phyloP scores from a whole-genome alignment of 2,329 filamentous ascomycete species.

The Trichoderma simmonsii region DNA sequence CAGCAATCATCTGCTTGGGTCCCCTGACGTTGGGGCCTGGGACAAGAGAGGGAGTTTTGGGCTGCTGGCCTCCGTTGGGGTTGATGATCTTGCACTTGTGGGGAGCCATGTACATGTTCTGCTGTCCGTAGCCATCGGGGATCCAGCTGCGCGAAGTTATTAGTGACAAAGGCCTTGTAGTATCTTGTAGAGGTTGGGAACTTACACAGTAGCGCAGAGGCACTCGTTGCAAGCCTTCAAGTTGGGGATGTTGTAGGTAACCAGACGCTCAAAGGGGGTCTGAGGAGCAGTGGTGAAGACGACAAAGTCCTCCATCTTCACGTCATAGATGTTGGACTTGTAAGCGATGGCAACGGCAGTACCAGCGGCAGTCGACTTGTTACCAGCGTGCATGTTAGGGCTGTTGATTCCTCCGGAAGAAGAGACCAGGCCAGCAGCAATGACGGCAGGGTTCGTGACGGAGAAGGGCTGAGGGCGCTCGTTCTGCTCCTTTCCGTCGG shows the following conservation, averaged over 20 bases:
- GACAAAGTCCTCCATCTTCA: slow-evolving; percentile 8
- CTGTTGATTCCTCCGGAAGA: background rate
- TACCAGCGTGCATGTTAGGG: background rate
- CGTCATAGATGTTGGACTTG: slow-evolving; percentile 6
- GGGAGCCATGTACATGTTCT: slow-evolving; percentile 6
- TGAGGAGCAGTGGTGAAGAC: background rate
- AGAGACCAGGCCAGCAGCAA: background rate
- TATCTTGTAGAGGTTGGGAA: background rate
- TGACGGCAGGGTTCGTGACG: background rate
- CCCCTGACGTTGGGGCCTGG: background rate
- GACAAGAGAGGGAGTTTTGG: background rate
- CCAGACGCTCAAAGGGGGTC: slow-evolving; percentile 5
- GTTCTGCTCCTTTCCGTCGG: slow-evolving; percentile 4
- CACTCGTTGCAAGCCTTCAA: slow-evolving; percentile 1
- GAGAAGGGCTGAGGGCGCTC: background rate
- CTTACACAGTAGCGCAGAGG: slow-evolving; percentile 6
- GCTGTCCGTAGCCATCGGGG: background rate
- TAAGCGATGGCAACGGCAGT: slow-evolving; percentile 5
- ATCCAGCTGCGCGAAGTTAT: background rate
- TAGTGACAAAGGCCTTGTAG: background rate
- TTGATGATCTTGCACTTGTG: slow-evolving; percentile 6
- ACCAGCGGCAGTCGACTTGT: background rate
- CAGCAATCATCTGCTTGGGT: slow-evolving; percentile 11
- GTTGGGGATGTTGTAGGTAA: background rate
- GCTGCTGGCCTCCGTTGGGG: slow-evolving; percentile 1